These are phyloP conservation scores for Apiospora hydei DNA, from an alignment of 2,329 filamentous ascomycete genomes.

Conservation along the genomic window DNA sequence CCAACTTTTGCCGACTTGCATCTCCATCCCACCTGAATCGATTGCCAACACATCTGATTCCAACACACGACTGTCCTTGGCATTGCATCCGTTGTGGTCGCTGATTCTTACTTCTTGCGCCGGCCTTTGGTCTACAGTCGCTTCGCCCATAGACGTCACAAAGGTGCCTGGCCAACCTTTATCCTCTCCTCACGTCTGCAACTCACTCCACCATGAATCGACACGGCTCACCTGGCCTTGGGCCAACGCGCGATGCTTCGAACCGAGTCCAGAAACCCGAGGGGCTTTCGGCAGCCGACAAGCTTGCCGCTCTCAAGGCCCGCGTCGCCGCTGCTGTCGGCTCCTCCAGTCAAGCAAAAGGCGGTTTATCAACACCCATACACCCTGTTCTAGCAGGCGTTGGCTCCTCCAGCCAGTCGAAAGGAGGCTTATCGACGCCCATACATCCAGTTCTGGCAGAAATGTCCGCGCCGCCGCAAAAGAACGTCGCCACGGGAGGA, in stretches of 20 bases:
- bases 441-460: slow-evolving; percentile 70
- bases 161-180: slow-evolving; percentile 9
- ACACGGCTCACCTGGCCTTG: slow-evolving; percentile 58
- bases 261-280: slow-evolving; percentile 64
- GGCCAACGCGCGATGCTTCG: slow-evolving; percentile 61
- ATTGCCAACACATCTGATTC: neutral
- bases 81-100: neutral
- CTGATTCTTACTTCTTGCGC: neutral
- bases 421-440: slow-evolving; percentile 69
- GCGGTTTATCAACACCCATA: slow-evolving; percentile 69
- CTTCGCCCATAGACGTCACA: neutral
- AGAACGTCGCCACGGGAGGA: slow-evolving; percentile 54
- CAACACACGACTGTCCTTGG: neutral
- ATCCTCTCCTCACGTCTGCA: neutral
- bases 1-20: neutral
- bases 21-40: neutral
- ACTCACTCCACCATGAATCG: slow-evolving; percentile 56
- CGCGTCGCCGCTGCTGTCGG: slow-evolving; percentile 77
- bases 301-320: slow-evolving; percentile 79
- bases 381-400: slow-evolving; percentile 72
- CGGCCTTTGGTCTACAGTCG: neutral
- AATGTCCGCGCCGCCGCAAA: neutral
- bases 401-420: slow-evolving; percentile 36
- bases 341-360: slow-evolving; percentile 41
- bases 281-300: slow-evolving; percentile 61